Percentiles rank a stretch among this genome's conserved stretches.
Conservation (phyloP, 2,329 filamentous ascomycete genomes). For the Trichoderma polysporum region DNA sequence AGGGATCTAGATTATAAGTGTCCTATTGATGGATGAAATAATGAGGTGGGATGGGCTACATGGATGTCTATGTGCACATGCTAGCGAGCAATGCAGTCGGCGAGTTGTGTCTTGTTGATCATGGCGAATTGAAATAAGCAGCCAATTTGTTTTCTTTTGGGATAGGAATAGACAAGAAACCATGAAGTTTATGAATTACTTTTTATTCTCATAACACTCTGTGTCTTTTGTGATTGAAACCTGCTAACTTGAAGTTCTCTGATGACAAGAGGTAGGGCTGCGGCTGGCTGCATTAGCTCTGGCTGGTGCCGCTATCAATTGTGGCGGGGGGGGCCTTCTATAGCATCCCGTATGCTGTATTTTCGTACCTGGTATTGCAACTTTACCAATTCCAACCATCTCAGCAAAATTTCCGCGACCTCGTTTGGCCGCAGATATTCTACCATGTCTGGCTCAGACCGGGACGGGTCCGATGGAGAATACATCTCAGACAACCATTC, state of each 20-base stretch:
- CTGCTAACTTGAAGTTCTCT: neutral
- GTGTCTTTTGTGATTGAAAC: neutral
- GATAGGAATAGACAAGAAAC: constrained; percentile 10
- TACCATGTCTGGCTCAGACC: constrained; percentile 36
- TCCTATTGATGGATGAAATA: constrained; percentile 51
- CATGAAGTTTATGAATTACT: constrained; percentile 3
- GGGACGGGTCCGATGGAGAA: constrained; percentile 33
- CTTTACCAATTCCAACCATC: neutral
- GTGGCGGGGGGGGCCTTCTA: neutral
- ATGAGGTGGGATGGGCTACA: neutral
- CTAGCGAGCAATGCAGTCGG: neutral
- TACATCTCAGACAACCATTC: constrained; percentile 38
- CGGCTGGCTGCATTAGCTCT: neutral
- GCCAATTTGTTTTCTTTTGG: neutral
- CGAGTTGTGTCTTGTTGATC: neutral
- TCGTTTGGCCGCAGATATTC: neutral
- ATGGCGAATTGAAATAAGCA: neutral
- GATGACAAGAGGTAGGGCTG: neutral
- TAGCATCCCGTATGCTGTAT: neutral
- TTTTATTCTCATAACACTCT: neutral
- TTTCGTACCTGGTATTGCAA: neutral
- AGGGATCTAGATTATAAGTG: constrained; percentile 54
- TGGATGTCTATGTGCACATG: neutral
- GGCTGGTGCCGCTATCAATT: neutral
- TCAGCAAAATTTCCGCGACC: neutral